A percentile compares a stretch with the other conserved stretches of the same genome.
phyloP scores from a whole-genome alignment of 78 protist species.

The Dictyostelium brefeldianum region DNA sequence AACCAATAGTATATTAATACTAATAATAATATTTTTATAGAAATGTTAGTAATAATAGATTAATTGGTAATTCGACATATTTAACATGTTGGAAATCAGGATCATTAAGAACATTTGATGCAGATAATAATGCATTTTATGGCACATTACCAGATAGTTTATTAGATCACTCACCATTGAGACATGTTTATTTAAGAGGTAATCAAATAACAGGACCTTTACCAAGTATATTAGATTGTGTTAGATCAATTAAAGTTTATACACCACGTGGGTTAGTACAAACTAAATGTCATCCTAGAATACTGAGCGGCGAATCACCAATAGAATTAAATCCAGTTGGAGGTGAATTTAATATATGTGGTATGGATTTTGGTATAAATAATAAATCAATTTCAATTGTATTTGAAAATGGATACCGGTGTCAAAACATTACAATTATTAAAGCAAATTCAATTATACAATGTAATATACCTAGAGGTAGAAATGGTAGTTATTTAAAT shows the following conservation, averaged over 20 bases:
- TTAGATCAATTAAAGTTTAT: not conserved
- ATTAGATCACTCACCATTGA: constrained; percentile 27
- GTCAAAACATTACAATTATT: not conserved
- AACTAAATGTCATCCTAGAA: not conserved
- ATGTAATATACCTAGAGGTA: not conserved
- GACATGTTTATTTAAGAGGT: not conserved
- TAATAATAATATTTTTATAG: not conserved
- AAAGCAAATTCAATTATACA: not conserved
- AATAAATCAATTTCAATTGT: not conserved
- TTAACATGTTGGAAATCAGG: constrained; percentile 45
- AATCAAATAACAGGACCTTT: not conserved
- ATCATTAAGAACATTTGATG: constrained; percentile 11
- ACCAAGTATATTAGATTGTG: constrained; percentile 24
- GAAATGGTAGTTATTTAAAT: not conserved
- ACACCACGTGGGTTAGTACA: not conserved
- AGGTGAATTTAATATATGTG: not conserved
- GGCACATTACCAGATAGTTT: constrained; percentile 7
- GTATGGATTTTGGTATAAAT: constrained; percentile 32
- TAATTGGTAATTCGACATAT: constrained; percentile 15
- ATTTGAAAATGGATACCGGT: not conserved
- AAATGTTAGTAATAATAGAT: constrained; percentile 39
- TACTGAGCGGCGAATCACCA: not conserved
- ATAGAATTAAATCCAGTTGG: not conserved
- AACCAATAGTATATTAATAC: not conserved
- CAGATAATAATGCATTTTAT: constrained; percentile 1